Conservation (phyloP, 495 filamentous ascomycete species). For the Annulohypoxylon stygium region DNA sequence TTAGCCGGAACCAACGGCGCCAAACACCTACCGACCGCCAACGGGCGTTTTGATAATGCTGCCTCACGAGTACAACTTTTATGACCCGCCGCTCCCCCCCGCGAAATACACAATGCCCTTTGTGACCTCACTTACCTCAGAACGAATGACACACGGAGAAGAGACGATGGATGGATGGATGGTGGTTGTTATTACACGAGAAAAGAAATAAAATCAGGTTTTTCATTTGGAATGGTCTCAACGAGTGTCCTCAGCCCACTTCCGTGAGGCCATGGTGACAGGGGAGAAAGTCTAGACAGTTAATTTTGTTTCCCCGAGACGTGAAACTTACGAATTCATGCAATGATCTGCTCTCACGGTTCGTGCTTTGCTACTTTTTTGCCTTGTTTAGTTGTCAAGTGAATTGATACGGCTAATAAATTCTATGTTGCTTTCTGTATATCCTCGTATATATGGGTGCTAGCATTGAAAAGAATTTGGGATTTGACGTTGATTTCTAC, state of each 20-base stretch:
- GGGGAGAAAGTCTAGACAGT: slow-evolving; percentile 52
- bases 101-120: slow-evolving; percentile 30
- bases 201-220: slow-evolving; percentile 56
- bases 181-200: slow-evolving; percentile 51
- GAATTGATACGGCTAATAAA: slow-evolving; percentile 18
- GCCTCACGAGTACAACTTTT: slow-evolving; percentile 40
- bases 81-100: slow-evolving; percentile 36
- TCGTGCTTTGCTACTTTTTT: slow-evolving; percentile 15
- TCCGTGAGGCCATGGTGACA: slow-evolving; percentile 39
- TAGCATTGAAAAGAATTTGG: background rate
- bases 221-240: slow-evolving; percentile 53
- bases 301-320: slow-evolving; percentile 53
- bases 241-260: slow-evolving; percentile 36
- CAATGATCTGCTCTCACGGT: slow-evolving; percentile 46
- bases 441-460: background rate
- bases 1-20: slow-evolving; percentile 8
- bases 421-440: background rate
- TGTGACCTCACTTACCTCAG: slow-evolving; percentile 37
- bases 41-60: slow-evolving; percentile 42
- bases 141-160: slow-evolving; percentile 38
- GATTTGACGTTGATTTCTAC: background rate
- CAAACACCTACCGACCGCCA: slow-evolving; percentile 36
- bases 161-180: slow-evolving; percentile 37
- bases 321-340: slow-evolving; percentile 50
- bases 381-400: slow-evolving; percentile 17